A percentile compares a stretch with the other conserved stretches of the same genome.
Conservation (phyloP, 2,329 filamentous ascomycete genomes). For the Zasmidium angulare region DNA sequence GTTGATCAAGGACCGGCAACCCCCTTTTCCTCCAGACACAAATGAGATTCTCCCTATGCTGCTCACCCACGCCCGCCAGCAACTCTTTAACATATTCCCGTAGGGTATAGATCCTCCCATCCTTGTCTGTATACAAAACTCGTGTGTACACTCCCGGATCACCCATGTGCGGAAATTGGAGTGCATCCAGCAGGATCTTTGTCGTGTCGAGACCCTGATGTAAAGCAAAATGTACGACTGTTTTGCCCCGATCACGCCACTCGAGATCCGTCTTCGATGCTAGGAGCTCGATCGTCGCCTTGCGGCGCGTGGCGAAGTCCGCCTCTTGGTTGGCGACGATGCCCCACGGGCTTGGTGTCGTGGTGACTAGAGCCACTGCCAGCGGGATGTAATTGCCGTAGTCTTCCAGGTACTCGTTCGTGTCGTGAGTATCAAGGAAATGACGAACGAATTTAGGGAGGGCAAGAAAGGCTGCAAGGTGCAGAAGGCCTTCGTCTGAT, state of each 20-base stretch:
- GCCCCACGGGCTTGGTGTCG: neutral
- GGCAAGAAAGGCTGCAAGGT: neutral
- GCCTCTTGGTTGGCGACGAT: neutral
- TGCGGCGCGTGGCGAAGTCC: neutral
- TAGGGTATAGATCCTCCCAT: neutral
- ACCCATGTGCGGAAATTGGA: neutral
- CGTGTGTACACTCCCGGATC: neutral
- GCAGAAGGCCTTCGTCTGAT: neutral
- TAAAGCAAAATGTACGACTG: neutral
- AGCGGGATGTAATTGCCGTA: neutral
- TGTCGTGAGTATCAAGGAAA: neutral
- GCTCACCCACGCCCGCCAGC: neutral
- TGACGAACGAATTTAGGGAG: neutral
- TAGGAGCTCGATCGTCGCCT: neutral
- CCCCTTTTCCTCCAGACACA: too few relatives aligned
- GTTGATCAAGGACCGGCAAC: too few relatives aligned
- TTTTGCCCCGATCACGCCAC: neutral
- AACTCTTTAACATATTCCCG: neutral
- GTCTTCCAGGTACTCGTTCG: neutral
- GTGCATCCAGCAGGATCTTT: neutral
- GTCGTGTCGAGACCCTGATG: neutral
- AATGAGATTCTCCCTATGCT: too few relatives aligned
- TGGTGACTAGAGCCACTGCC: neutral
- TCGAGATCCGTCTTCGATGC: neutral
- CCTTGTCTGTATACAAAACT: neutral